Evolutionary conservation across 495 filamentous ascomycete species (phyloP), one percentile per base, ranked within the genome.

Genomic region (Cercophora scortea): DNA sequence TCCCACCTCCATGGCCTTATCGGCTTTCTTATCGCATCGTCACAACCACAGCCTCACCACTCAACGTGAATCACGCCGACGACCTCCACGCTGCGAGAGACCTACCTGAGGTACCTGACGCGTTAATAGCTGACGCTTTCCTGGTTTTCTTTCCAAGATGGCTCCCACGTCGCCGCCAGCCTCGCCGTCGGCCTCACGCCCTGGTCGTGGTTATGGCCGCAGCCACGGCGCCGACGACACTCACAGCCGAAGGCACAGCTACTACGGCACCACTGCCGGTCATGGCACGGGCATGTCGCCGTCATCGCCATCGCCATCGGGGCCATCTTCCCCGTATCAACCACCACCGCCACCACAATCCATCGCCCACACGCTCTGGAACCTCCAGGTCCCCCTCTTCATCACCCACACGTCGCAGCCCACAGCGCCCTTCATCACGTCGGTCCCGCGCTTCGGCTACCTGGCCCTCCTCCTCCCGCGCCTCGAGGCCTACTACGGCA

Each of bases 401-500:
- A 73, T 81, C 58, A 78, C 71, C 8, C 76, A 81, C 60, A 51
- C 65, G 13, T 62, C 62, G 9, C 58, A 60, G 11, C 63, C 67
- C 18, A 59, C 65, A 38, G 32, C 54, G 17, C 76, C 76, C 13
- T 78, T 78, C 50, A 60, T 81, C 46, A 68, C 86, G 6, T 72
- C 75, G 15, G 74, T 82, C 42, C 83, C 86, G 10, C 81, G 86
- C 44, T 76, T 90, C 51, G 82, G 83, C 41, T 90, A 90, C 65
- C 75, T 90, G 8, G 77, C 84, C 15, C 69, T 94, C 42, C 79
- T 96, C 41, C 78, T 95, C 13, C 85, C 86, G n/a, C 82, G 80
- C 44, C 75, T 97, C 42, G 79, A 82, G 48, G 72, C 79, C 49
- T 97, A 93, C 77, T 97, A 91, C 71, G 64, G 64, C 40, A 63